These are phyloP conservation scores for Eustoma russellianum DNA, from an alignment of 257 asterid species.

Conservation along the genomic window DNA sequence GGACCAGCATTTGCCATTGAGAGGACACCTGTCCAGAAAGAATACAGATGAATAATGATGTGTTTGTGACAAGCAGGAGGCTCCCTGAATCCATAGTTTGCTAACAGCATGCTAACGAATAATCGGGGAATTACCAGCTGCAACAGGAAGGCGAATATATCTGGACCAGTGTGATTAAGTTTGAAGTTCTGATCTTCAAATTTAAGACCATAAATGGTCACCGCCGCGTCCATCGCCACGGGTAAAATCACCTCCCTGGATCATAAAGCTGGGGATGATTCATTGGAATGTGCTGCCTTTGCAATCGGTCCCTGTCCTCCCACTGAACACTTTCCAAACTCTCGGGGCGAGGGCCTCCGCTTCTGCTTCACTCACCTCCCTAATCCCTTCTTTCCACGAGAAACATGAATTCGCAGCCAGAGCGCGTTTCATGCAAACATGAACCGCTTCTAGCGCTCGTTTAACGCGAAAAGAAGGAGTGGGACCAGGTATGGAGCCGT, in stretches of 20 bases:
- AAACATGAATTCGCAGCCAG: too few relatives aligned
- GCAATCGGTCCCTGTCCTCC: too few relatives aligned
- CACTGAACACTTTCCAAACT: too few relatives aligned
- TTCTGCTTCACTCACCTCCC: too few relatives aligned
- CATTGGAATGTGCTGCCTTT: conserved; percentile 82
- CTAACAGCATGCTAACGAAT: not conserved
- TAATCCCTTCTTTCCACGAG: too few relatives aligned
- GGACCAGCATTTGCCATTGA: conserved; percentile 92
- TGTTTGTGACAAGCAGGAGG: not conserved
- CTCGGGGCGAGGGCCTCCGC: too few relatives aligned
- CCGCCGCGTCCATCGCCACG: conserved; percentile 93
- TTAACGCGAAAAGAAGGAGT: too few relatives aligned
- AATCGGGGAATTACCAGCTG: not conserved
- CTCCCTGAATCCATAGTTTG: not conserved
- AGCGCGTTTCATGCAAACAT: too few relatives aligned
- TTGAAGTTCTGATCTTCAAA: conserved; percentile 82
- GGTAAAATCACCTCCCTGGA: conserved; percentile 96
- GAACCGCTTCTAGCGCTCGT: too few relatives aligned
- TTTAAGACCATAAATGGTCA: conserved; percentile 63
- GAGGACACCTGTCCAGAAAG: conserved; percentile 41
- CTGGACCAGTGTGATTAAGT: conserved; percentile 75
- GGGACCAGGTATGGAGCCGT: too few relatives aligned
- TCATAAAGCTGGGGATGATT: conserved; percentile 90
- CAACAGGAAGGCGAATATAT: conserved; percentile 25
- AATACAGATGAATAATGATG: not conserved